These are phyloP conservation scores for Neurospora africana DNA, from an alignment of 495 filamentous ascomycete genomes.

Conservation along the genomic window DNA sequence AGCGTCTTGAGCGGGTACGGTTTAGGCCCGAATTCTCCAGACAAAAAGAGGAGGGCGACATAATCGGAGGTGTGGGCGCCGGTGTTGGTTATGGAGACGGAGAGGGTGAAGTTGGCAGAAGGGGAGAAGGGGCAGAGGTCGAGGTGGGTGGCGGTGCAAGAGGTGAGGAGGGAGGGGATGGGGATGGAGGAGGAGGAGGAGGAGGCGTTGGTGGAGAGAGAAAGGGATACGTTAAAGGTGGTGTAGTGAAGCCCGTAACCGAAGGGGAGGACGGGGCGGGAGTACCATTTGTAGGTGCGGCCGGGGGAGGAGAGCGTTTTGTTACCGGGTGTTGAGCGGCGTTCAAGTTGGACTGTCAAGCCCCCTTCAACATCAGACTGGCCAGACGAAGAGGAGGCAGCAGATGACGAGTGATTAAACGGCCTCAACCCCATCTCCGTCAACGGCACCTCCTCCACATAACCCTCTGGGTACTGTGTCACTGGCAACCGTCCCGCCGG, in stretches of 20 bases:
- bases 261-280: constrained; percentile 28
- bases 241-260: constrained; percentile 38
- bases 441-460: constrained; percentile 26
- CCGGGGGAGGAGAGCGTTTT: constrained; percentile 21
- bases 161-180: constrained; percentile 15
- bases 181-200: constrained; percentile 10
- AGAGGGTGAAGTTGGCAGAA: constrained; percentile 9
- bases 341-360: background rate
- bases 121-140: constrained; percentile 36
- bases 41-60: constrained; percentile 41
- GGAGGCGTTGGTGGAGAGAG: constrained; percentile 13
- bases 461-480: constrained; percentile 34
- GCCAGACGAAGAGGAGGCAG: background rate
- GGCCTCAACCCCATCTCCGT: constrained; percentile 32
- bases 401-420: background rate
- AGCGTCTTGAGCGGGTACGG: constrained; percentile 52
- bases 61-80: constrained; percentile 44
- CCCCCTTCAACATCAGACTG: no score
- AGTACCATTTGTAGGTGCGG: constrained; percentile 33
- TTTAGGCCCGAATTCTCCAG: constrained; percentile 41
- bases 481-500: constrained; percentile 50
- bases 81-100: constrained; percentile 31
- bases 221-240: constrained; percentile 33
- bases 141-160: constrained; percentile 17
- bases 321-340: background rate